Evolutionary conservation across 176 grass and related monocot genomes (phyloP).

Genomic region (Carex littledalei): DNA sequence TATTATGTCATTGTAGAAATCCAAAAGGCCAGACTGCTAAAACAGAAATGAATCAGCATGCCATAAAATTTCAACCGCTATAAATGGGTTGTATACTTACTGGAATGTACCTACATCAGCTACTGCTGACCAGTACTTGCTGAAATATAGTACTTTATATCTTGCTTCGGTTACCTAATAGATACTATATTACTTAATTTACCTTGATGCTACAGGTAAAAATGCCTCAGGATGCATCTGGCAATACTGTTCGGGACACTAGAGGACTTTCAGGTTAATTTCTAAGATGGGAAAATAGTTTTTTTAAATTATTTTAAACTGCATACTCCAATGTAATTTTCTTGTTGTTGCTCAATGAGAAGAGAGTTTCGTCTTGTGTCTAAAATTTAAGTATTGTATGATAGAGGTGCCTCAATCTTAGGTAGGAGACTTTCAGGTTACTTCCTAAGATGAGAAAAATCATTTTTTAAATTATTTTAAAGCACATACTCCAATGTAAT

Average conservation of each 20-base stretch:
- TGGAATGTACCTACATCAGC: not conserved
- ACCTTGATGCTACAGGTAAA: slow-evolving; percentile 43
- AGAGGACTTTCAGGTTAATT: slow-evolving; percentile 88
- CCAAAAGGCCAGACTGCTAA: not conserved
- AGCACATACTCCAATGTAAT: not conserved
- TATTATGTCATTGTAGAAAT: slow-evolving; percentile 1
- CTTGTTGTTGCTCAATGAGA: not conserved
- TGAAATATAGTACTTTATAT: not conserved
- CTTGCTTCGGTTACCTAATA: slow-evolving; percentile 1
- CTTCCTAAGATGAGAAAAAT: not conserved
- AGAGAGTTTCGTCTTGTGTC: not conserved
- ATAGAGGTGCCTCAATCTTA: not conserved
- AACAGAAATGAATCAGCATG: not conserved
- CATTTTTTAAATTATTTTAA: not conserved
- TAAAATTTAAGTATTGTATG: not conserved
- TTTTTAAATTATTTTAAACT: not conserved
- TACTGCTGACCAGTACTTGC: not conserved
- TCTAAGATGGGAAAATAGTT: not conserved
- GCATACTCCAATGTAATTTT: not conserved
- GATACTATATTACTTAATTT: not conserved
- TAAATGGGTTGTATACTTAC: slow-evolving; percentile 1
- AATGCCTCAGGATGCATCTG: slow-evolving; percentile 98
- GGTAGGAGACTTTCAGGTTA: slow-evolving; percentile 73
- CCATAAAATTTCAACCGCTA: not conserved
- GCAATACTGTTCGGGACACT: slow-evolving; percentile 73